These are phyloP conservation scores for Trichoderma simmonsii DNA, from an alignment of 2,329 filamentous ascomycete genomes.

Conservation along the genomic window DNA sequence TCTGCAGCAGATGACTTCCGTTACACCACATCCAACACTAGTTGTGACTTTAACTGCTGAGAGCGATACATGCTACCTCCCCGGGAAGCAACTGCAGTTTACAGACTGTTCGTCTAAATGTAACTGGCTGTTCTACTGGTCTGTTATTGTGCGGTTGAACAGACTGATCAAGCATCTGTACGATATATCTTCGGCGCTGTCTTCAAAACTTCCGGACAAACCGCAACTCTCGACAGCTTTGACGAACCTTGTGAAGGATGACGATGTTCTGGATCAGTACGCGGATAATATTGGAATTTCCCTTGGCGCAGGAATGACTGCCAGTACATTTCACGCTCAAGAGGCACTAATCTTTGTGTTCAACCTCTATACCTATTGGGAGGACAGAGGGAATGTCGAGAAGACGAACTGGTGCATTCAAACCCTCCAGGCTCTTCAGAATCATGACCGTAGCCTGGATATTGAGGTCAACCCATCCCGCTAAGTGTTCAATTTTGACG, in stretches of 20 bases:
- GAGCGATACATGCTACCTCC: not conserved
- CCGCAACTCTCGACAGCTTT: not conserved
- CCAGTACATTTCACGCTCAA: not conserved
- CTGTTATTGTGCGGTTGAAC: not conserved
- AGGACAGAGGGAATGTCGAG: not conserved
- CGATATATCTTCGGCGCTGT: not conserved
- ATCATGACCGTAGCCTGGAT: not conserved
- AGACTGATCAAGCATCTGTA: not conserved
- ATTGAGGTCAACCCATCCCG: not conserved
- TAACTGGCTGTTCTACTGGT: not conserved
- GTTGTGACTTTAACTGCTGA: not conserved
- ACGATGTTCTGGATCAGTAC: not conserved
- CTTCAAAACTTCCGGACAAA: not conserved
- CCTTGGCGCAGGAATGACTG: not conserved
- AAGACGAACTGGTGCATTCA: not conserved
- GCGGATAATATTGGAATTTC: not conserved
- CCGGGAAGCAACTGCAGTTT: not conserved
- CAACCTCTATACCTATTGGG: not conserved
- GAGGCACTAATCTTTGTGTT: not conserved
- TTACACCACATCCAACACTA: not conserved
- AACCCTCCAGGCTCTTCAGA: not conserved
- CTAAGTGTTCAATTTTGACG: not conserved
- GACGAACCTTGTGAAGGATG: not conserved
- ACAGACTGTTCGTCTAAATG: not conserved
- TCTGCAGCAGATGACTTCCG: not conserved